Evolutionary conservation across 164 flowering plant species (phyloP).

Genomic region (Vitis cinerea): DNA sequence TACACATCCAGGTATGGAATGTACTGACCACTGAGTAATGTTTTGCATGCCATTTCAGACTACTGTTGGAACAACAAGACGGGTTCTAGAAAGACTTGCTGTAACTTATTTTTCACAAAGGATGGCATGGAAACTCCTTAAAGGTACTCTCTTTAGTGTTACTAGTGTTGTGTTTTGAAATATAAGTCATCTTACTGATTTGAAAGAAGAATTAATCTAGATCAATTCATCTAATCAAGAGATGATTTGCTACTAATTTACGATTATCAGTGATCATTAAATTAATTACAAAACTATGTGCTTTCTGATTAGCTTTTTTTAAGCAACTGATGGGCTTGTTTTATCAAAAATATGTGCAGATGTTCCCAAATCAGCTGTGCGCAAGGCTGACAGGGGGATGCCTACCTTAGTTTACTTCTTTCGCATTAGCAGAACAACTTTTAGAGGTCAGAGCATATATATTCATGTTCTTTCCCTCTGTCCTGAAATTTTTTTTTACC

Average conservation of each 20-base stretch:
- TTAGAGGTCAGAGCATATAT: slow-evolving; percentile 56
- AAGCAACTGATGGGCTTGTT: slow-evolving; percentile 12
- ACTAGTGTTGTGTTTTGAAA: neutral
- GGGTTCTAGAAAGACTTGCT: slow-evolving; percentile 82
- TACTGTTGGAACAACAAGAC: slow-evolving; percentile 79
- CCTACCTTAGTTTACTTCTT: slow-evolving; percentile 51
- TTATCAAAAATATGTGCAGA: slow-evolving; percentile 38
- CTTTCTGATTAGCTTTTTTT: neutral
- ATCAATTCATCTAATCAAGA: neutral
- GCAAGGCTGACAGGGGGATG: slow-evolving; percentile 76
- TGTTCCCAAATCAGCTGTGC: slow-evolving; percentile 77
- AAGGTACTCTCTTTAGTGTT: slow-evolving; percentile 49
- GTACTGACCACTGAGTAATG: neutral
- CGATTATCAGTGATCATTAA: neutral
- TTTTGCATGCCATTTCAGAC: slow-evolving; percentile 47
- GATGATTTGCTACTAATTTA: neutral
- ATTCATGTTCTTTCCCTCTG: neutral
- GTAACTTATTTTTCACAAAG: slow-evolving; percentile 76
- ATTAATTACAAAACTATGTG: too few species aligned
- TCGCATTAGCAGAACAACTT: slow-evolving; percentile 72
- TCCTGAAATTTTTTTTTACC: neutral
- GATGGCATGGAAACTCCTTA: slow-evolving; percentile 95
- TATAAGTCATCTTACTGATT: neutral
- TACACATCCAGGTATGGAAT: too few species aligned
- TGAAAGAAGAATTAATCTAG: neutral